Base-by-base conservation (phyloP, 495 filamentous ascomycete species). In the Penicillium macrosclerotiorum region DNA sequence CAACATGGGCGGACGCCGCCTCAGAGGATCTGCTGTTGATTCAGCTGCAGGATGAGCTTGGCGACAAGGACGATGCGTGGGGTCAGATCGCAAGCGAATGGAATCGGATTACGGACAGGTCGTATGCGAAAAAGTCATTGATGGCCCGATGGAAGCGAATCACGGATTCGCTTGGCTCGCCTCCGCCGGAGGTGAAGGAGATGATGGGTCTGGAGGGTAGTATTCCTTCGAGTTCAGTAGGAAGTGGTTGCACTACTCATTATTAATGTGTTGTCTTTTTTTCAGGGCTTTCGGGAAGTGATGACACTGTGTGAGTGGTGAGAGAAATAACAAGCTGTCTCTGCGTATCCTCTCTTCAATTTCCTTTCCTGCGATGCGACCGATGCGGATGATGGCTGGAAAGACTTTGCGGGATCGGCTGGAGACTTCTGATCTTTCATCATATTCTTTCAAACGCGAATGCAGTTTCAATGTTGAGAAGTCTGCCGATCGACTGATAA, bases 61-160 rank as follows among this genome's bases (percentile, higher is more conserved):
- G 25, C 25, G 59, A 65, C 13, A 47, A 44, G 16, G 37, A 35
- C 3, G 14, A 18, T 8, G 17, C 24, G 12, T 65, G 62, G 62
- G 9, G 29, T 0, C 51, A 65, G 11, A 60, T 65, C 27, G 51
- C 18, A 1, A 22, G 22, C 5, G 35, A 37, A 2, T 60, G 50
- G 42, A 45, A 46, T 4, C 9, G 12, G 3, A 37, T 42, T 12
- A 60, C 56, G 1, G 54, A 50, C 5, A 5, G 3, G 20, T 12
- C 5, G 1, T 26, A 38, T n/a, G 12, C 36, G 20, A 5, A 20
- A 2, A 38, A 19, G 2, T 24, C 36, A 1, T n/a, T 38, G 0
- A 4, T 12, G 14, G n/a, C 18, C 26, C 22, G 36, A 2, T 42
- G 24, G 38, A 5, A 6, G 5, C 30, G 13, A 6, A 9, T 33